These are phyloP conservation scores for Chaetomium olivaceum DNA, from an alignment of 2,329 filamentous ascomycete genomes.

Conservation along the genomic window DNA sequence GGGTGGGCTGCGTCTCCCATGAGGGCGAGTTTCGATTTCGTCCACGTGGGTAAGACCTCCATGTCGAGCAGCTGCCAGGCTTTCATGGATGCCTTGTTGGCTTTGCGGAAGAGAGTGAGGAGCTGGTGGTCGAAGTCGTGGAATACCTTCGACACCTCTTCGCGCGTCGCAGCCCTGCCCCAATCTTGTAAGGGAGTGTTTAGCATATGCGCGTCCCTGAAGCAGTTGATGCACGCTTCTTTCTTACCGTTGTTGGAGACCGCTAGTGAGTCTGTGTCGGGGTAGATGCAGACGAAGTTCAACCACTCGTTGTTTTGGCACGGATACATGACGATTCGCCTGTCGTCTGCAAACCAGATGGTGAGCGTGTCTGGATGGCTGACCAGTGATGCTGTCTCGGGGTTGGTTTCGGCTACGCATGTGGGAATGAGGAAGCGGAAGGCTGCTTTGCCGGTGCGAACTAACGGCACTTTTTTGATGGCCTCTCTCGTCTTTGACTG, in stretches of 20 bases:
- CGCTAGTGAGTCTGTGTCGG: slow-evolving; percentile 44
- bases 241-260: slow-evolving; percentile 37
- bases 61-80: slow-evolving; percentile 65
- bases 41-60: slow-evolving; percentile 57
- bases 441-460: slow-evolving; percentile 55
- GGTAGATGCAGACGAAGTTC: slow-evolving; percentile 56
- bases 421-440: slow-evolving; percentile 57
- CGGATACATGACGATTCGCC: slow-evolving; percentile 51
- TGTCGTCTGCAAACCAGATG: slow-evolving; percentile 46
- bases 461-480: slow-evolving; percentile 37
- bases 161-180: slow-evolving; percentile 42
- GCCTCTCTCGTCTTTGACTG: slow-evolving; percentile 36
- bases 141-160: slow-evolving; percentile 43
- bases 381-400: slow-evolving; percentile 39
- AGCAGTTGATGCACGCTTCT: not conserved
- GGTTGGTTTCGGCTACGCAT: slow-evolving; percentile 37
- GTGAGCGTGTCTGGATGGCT: slow-evolving; percentile 36
- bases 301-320: slow-evolving; percentile 46
- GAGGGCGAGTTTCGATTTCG: slow-evolving; percentile 54
- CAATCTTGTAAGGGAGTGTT: slow-evolving; percentile 38
- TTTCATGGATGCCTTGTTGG: slow-evolving; percentile 49
- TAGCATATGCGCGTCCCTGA: slow-evolving; percentile 12
- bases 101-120: slow-evolving; percentile 44
- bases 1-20: slow-evolving; percentile 70
- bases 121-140: slow-evolving; percentile 47